phyloP scores from a whole-genome alignment of 2,329 filamentous ascomycete genomes.

The Graphilbum fragrans region DNA sequence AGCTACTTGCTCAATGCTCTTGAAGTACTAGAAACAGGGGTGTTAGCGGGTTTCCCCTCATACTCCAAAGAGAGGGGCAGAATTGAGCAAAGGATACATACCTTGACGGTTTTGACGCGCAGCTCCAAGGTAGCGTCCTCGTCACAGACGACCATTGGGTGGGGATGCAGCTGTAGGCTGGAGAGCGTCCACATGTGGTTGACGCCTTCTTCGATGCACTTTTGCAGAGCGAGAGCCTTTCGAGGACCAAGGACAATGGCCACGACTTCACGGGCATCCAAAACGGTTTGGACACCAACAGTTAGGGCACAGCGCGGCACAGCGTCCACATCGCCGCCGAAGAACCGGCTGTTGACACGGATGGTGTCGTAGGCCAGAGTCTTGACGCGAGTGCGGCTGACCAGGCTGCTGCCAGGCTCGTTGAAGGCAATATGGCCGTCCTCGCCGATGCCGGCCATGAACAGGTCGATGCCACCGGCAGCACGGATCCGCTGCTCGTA shows the following conservation, averaged over 20 bases:
- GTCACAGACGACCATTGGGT: conserved; percentile 63
- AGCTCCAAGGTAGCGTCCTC: conserved; percentile 57
- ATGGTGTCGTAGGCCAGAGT: conserved; percentile 70
- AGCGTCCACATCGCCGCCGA: conserved; percentile 49
- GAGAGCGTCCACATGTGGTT: conserved; percentile 77
- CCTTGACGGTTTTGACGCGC: conserved; percentile 52
- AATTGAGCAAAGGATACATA: conserved; percentile 9
- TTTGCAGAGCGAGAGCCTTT: conserved; percentile 60
- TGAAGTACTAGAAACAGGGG: conserved; percentile 48
- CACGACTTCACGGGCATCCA: conserved; percentile 62
- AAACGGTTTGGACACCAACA: conserved; percentile 39
- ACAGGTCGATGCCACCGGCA: conserved; percentile 63
- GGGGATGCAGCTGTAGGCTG: conserved; percentile 58
- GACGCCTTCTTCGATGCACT: conserved; percentile 60
- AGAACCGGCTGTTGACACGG: conserved; percentile 63
- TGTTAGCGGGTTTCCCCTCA: neutral
- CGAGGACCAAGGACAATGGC: conserved; percentile 62
- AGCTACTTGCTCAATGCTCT: conserved; percentile 45
- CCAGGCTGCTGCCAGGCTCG: conserved; percentile 62
- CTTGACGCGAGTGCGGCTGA: conserved; percentile 62
- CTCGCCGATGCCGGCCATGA: conserved; percentile 63
- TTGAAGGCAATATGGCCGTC: conserved; percentile 78
- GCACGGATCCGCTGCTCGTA: conserved; percentile 61
- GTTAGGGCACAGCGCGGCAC: conserved; percentile 63
- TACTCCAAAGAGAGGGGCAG: too few relatives aligned